Percentiles rank a stretch among this genome's conserved stretches.
phyloP scores from a whole-genome alignment of 768 basidiomycete genomes.

The Trametes cubensis region DNA sequence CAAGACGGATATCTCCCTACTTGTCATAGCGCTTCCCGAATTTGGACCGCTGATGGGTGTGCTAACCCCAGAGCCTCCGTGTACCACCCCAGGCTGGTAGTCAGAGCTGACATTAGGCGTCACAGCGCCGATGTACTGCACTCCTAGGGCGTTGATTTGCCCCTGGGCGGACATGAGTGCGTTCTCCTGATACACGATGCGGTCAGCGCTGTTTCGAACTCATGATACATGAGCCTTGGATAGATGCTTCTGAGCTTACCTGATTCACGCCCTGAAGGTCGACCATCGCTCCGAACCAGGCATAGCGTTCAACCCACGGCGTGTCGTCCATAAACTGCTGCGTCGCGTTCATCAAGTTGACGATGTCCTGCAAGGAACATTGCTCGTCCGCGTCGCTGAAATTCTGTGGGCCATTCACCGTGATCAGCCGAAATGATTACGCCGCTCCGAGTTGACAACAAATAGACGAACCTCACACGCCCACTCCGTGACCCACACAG shows the following conservation, averaged over 20 bases:
- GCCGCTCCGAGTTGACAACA: not conserved
- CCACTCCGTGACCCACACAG: slow-evolving; percentile 67
- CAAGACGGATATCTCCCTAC: no score
- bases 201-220: not conserved
- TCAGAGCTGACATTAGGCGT: slow-evolving; percentile 23
- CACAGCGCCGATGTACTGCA: slow-evolving; percentile 48
- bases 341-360: slow-evolving; percentile 52
- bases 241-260: slow-evolving; percentile 31
- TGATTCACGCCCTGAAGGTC: slow-evolving; percentile 51
- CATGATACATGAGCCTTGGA: no score
- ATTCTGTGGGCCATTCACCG: slow-evolving; percentile 36
- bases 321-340: slow-evolving; percentile 56
- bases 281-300: slow-evolving; percentile 63
- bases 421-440: not conserved
- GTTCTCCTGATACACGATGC: slow-evolving; percentile 38
- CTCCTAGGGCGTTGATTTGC: slow-evolving; percentile 49
- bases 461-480: slow-evolving; percentile 44
- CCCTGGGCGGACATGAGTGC: slow-evolving; percentile 47
- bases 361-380: slow-evolving; percentile 49
- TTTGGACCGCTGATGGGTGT: not conserved
- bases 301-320: slow-evolving; percentile 58
- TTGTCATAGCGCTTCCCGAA: not conserved
- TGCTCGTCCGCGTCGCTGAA: slow-evolving; percentile 43
- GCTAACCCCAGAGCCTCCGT: slow-evolving; percentile 26
- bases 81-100: slow-evolving; percentile 29